Percentiles rank a stretch among this genome's conserved stretches.
These are phyloP conservation scores for Passiflora organensis DNA, from an alignment of 345 rosid genomes.

Conservation along the genomic window DNA sequence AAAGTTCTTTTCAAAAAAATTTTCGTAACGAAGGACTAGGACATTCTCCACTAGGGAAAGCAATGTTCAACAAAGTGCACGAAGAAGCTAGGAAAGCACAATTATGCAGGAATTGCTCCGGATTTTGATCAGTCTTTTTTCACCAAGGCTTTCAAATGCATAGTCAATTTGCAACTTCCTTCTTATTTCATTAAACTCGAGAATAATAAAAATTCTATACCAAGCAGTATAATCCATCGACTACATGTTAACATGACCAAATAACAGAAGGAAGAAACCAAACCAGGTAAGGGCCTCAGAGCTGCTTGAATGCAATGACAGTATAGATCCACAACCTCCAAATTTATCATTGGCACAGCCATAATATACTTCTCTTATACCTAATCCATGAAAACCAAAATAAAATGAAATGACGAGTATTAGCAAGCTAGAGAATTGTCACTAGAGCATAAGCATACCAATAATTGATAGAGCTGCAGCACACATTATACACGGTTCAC, in stretches of 20 bases:
- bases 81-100: too few relatives aligned
- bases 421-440: not conserved
- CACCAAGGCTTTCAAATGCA: too few relatives aligned
- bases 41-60: too few relatives aligned
- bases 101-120: too few relatives aligned
- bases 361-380: constrained; percentile 60
- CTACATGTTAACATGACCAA: not conserved
- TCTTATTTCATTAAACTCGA: too few relatives aligned
- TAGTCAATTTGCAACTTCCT: too few relatives aligned
- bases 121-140: too few relatives aligned
- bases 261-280: not conserved
- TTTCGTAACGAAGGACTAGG: too few relatives aligned
- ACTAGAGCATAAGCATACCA: constrained; percentile 30
- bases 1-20: too few relatives aligned
- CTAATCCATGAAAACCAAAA: constrained; percentile 19
- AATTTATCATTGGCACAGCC: constrained; percentile 82
- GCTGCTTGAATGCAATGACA: constrained; percentile 50
- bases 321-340: constrained; percentile 84
- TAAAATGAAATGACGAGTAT: not conserved
- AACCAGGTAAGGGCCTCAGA: constrained; percentile 25
- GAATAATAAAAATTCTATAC: too few relatives aligned
- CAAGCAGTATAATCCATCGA: not conserved
- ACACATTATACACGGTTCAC: constrained; percentile 96
- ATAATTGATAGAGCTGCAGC: constrained; percentile 77
- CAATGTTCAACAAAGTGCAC: too few relatives aligned